Evolutionary conservation across 345 rosid genomes (phyloP).

Genomic region (Hibiscus tridactylites): DNA sequence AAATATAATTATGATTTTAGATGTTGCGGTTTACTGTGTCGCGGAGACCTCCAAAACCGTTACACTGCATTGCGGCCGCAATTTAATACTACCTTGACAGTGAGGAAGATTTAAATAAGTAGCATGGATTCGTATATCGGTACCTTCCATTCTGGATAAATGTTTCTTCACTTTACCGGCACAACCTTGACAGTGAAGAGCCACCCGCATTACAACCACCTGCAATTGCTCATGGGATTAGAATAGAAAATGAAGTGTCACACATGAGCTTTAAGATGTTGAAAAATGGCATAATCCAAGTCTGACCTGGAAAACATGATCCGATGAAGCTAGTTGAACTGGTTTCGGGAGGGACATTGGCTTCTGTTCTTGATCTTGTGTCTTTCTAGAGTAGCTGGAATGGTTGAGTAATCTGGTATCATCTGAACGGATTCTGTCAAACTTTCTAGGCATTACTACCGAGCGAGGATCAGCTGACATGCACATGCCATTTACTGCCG

Average conservation of each 20-base stretch:
- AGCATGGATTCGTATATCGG: too few relatives aligned
- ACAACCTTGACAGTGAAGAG: conserved; percentile 74
- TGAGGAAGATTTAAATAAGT: too few relatives aligned
- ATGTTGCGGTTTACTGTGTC: too few relatives aligned
- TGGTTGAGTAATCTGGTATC: conserved; percentile 4
- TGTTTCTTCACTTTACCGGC: conserved; percentile 63
- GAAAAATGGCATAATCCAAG: neutral
- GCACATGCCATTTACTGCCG: conserved; percentile 42
- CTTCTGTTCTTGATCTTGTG: too few relatives aligned
- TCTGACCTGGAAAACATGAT: conserved; percentile 34
- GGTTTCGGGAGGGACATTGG: neutral
- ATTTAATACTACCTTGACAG: too few relatives aligned
- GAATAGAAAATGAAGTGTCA: neutral
- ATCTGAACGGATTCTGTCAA: conserved; percentile 9
- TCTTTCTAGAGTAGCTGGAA: conserved; percentile 23
- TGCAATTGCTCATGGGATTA: conserved; percentile 8
- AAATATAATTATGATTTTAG: too few relatives aligned
- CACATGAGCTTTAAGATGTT: too few relatives aligned
- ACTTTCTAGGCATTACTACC: conserved; percentile 31
- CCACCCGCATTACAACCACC: conserved; percentile 64
- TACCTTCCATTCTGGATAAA: conserved; percentile 70
- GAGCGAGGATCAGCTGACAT: conserved; percentile 30
- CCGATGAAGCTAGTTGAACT: conserved; percentile 13
- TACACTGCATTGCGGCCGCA: too few relatives aligned
- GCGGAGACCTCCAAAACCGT: too few relatives aligned